These are phyloP conservation scores for Leishmania major DNA, from an alignment of 208 protist genomes.

Conservation along the genomic window DNA sequence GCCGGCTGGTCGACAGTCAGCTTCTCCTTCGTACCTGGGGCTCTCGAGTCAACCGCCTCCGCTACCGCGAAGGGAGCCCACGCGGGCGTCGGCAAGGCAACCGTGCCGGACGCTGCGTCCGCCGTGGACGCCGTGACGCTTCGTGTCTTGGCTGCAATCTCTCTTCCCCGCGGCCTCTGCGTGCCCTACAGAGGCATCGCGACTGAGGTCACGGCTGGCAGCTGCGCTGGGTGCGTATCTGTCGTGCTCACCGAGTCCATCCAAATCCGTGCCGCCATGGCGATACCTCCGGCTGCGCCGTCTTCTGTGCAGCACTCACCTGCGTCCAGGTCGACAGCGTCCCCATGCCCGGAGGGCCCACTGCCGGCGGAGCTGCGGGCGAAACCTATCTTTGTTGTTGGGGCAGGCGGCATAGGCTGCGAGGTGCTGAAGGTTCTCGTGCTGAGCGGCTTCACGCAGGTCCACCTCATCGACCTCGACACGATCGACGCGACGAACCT, in stretches of 20 bases:
- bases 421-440: slow-evolving; percentile 99
- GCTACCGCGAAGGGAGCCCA: background rate
- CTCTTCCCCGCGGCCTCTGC: slow-evolving; percentile 12
- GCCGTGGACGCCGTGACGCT: background rate
- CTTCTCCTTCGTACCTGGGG: slow-evolving; percentile 14
- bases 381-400: slow-evolving; percentile 94
- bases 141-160: slow-evolving; percentile 7
- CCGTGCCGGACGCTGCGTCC: background rate
- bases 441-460: slow-evolving; percentile 93
- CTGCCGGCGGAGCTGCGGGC: slow-evolving; percentile 11
- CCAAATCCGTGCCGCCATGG: background rate
- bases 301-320: background rate
- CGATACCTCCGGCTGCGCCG: background rate
- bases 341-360: background rate
- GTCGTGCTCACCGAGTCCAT: slow-evolving; percentile 13
- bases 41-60: background rate
- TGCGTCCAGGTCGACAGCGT: background rate
- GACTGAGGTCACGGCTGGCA: background rate
- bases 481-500: slow-evolving; percentile 99
- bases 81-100: background rate
- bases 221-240: background rate
- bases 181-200: background rate
- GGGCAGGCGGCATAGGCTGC: slow-evolving; percentile 99
- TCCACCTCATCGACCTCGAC: slow-evolving; percentile 98
- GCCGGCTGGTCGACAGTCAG: background rate